A percentile compares a stretch with the other conserved stretches of the same genome.
Evolutionary conservation across 306 rosid genomes (phyloP).

Genomic region (Senna tora): DNA sequence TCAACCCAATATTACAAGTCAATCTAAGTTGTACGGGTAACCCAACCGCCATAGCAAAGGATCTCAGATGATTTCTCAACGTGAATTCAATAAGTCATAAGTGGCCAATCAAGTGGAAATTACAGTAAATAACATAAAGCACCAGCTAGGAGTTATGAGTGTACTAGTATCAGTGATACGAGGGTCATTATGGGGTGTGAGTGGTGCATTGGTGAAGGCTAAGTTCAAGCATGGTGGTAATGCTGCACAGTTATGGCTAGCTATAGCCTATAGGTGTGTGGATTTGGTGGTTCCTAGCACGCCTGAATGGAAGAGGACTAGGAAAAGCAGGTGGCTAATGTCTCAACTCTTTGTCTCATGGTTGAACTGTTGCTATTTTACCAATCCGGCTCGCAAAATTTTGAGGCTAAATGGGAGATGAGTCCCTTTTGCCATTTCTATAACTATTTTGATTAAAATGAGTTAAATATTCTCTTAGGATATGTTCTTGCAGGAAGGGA

Average conservation of each 20-base stretch:
- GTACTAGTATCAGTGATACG: constrained; percentile 40
- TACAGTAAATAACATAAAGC: constrained; percentile 42
- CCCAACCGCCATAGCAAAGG: no score
- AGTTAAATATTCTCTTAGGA: no score
- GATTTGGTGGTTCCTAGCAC: constrained; percentile 70
- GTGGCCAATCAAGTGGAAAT: constrained; percentile 45
- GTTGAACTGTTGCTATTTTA: constrained; percentile 61
- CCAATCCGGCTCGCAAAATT: no score
- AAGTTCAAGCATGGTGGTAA: constrained; percentile 43
- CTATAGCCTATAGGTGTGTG: constrained; percentile 66
- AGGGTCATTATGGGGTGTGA: constrained; percentile 45
- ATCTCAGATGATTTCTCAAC: constrained; percentile 50
- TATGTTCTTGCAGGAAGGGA: no score
- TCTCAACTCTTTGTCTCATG: constrained; percentile 61
- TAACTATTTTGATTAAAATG: no score
- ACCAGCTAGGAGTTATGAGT: constrained; percentile 45
- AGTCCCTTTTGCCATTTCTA: no score
- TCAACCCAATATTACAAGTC: no score
- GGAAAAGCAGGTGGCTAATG: constrained; percentile 59
- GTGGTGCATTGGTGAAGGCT: constrained; percentile 36
- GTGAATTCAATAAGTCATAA: constrained; percentile 18
- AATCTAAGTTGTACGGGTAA: no score
- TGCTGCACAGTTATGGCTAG: constrained; percentile 58
- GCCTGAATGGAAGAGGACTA: constrained; percentile 61
- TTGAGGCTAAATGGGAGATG: no score